Percentiles rank a stretch among this genome's conserved stretches.
Evolutionary conservation across 345 rosid species (phyloP).

Genomic region (Camelina laxa): DNA sequence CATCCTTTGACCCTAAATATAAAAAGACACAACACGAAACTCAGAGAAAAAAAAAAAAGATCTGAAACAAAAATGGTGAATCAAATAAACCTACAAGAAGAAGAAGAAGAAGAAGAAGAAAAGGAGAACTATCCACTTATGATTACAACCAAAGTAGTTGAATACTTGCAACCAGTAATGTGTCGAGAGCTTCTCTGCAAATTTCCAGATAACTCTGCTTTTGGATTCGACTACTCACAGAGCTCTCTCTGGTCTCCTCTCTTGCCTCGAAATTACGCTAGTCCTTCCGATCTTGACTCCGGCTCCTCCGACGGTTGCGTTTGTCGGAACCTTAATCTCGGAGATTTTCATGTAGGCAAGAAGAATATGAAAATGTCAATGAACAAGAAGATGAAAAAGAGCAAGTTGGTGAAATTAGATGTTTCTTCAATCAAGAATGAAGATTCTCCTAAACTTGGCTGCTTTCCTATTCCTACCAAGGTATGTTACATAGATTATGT

Average conservation of each 20-base stretch:
- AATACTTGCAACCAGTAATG: conserved; percentile 75
- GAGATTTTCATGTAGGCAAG: conserved; percentile 37
- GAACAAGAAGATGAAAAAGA: conserved; percentile 39
- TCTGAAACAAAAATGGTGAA: conserved; percentile 30
- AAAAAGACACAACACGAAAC: conserved; percentile 12
- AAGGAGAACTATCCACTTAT: conserved; percentile 42
- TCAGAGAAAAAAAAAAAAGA: background rate
- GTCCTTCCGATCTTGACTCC: conserved; percentile 54
- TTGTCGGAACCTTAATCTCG: conserved; percentile 47
- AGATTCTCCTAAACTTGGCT: conserved; percentile 49
- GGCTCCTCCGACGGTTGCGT: conserved; percentile 48
- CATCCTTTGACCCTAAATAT: background rate
- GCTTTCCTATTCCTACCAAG: conserved; percentile 57
- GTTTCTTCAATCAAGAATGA: conserved; percentile 43
- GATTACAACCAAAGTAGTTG: conserved; percentile 65
- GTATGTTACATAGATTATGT: conserved; percentile 37
- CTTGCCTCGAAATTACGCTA: conserved; percentile 57
- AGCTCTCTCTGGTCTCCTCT: conserved; percentile 97
- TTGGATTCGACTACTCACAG: conserved; percentile 74
- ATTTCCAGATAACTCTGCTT: conserved; percentile 80
- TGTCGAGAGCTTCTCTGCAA: conserved; percentile 75
- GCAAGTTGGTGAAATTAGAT: conserved; percentile 38
- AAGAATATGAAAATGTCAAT: conserved; percentile 25
- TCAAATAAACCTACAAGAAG: background rate
- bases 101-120: conserved; percentile 50